A percentile compares a stretch with the other conserved stretches of the same genome.
Conservation (phyloP, 805 yeast genomes). For the Kodamaea neixiangensis region DNA sequence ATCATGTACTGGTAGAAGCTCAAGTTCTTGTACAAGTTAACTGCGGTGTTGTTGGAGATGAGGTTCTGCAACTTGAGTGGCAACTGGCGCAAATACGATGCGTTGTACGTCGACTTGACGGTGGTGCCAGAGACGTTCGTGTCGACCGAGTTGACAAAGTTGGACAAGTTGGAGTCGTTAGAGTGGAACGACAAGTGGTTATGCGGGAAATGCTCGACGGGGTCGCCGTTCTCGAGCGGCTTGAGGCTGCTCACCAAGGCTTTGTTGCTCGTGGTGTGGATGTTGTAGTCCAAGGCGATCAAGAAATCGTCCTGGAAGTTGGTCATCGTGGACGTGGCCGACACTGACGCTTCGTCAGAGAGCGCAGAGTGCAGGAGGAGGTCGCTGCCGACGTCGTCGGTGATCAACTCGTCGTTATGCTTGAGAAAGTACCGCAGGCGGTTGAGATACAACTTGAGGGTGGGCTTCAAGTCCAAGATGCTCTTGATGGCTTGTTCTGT, state of each 20-base stretch:
- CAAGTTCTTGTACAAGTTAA: slow-evolving; percentile 35
- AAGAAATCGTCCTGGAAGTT: slow-evolving; percentile 34
- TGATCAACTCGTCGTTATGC: slow-evolving; percentile 19
- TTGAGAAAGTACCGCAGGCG: slow-evolving; percentile 34
- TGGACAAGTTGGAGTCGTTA: slow-evolving; percentile 41
- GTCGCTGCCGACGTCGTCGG: slow-evolving; percentile 13
- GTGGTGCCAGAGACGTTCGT: slow-evolving; percentile 13
- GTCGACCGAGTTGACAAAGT: slow-evolving; percentile 32
- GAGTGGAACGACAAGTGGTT: slow-evolving; percentile 32
- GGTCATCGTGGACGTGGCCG: slow-evolving; percentile 1
- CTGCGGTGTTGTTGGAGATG: slow-evolving; percentile 28
- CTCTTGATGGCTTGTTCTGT: slow-evolving; percentile 4
- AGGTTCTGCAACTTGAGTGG: slow-evolving; percentile 40
- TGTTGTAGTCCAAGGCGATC: slow-evolving; percentile 33
- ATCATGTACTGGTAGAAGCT: slow-evolving; percentile 39
- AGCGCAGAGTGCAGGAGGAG: slow-evolving; percentile 4
- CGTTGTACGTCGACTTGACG: slow-evolving; percentile 19
- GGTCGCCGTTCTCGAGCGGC: slow-evolving; percentile 5
- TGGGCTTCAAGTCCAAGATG: slow-evolving; percentile 23
- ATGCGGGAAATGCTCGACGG: slow-evolving; percentile 36
- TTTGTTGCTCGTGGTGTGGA: slow-evolving; percentile 31
- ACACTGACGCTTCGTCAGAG: background rate
- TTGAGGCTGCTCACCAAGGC: background rate
- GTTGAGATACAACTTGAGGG: slow-evolving; percentile 28
- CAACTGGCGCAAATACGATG: slow-evolving; percentile 25